Percentiles rank a stretch among this genome's conserved stretches.
These are phyloP conservation scores for Boletus barrowsii DNA, from an alignment of 768 basidiomycete species.

Conservation along the genomic window DNA sequence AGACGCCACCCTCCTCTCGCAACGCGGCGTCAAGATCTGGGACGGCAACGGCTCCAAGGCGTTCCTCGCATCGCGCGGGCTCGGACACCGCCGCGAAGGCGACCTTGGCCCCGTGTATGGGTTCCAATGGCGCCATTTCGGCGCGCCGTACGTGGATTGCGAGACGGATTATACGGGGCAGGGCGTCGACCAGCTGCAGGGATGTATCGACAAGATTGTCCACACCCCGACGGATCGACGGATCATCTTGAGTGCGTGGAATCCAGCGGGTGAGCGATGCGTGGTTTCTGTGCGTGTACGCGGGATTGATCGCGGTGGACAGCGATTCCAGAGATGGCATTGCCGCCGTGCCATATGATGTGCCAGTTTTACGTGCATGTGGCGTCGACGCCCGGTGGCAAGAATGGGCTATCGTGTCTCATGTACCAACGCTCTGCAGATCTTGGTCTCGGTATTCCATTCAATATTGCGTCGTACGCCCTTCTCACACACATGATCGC, in stretches of 20 bases:
- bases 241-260: conserved; percentile 97
- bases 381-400: conserved; percentile 48
- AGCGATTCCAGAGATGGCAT: conserved; percentile 94
- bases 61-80: conserved; percentile 80
- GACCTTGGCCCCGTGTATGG: conserved; percentile 97
- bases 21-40: conserved; percentile 94
- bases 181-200: conserved; percentile 88
- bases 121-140: conserved; percentile 96
- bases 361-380: conserved; percentile 99
- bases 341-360: conserved; percentile 98
- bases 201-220: conserved; percentile 90
- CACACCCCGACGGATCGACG: conserved; percentile 90
- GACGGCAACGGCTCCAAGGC: conserved; percentile 91
- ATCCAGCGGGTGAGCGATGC: conserved; percentile 75
- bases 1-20: conserved; percentile 70
- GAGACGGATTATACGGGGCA: conserved; percentile 75
- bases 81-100: conserved; percentile 82
- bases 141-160: conserved; percentile 74
- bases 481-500: conserved; percentile 97
- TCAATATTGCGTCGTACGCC: conserved; percentile 99
- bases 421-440: conserved; percentile 99
- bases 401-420: conserved; percentile 82
- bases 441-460: conserved; percentile 94
- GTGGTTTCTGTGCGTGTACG: not conserved
- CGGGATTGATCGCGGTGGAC: not conserved